These are phyloP conservation scores for Phaeosphaeria sp. DNA, from an alignment of 2,329 filamentous ascomycete species.

Conservation along the genomic window DNA sequence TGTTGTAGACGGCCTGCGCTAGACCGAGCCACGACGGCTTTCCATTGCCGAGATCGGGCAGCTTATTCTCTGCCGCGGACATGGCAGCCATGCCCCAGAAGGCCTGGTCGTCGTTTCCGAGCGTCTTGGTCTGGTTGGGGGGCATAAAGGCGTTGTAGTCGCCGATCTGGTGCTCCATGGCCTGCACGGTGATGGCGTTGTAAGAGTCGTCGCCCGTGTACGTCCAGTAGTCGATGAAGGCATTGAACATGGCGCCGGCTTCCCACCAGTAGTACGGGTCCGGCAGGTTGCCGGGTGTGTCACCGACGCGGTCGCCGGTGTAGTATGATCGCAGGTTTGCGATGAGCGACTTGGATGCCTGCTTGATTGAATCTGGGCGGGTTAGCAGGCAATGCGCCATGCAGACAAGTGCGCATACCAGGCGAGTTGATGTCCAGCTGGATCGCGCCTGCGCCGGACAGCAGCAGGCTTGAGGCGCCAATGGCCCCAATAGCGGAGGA, in stretches of 20 bases:
- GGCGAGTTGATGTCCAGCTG: conserved; percentile 36
- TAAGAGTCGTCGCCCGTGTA: conserved; percentile 51
- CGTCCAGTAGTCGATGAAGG: conserved; percentile 52
- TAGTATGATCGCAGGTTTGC: conserved; percentile 70
- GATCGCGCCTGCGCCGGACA: conserved; percentile 41
- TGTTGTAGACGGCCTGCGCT: conserved; percentile 75
- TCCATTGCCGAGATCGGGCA: conserved; percentile 51
- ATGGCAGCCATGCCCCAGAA: conserved; percentile 67
- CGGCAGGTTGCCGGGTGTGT: conserved; percentile 64
- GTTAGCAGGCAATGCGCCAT: conserved; percentile 16
- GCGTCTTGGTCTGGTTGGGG: conserved; percentile 66
- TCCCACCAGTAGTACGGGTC: conserved; percentile 55
- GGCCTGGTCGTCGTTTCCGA: conserved; percentile 65
- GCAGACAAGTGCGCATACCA: conserved; percentile 26
- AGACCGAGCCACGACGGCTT: conserved; percentile 72
- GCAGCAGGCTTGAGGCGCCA: conserved; percentile 39
- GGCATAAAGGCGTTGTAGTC: conserved; percentile 80
- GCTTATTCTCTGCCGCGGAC: conserved; percentile 63
- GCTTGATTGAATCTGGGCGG: conserved; percentile 65
- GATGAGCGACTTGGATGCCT: conserved; percentile 67
- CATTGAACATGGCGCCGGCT: conserved; percentile 49
- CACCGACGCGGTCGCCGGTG: conserved; percentile 65
- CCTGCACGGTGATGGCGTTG: conserved; percentile 53
- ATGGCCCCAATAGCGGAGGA: conserved; percentile 37
- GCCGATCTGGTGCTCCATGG: conserved; percentile 77